Base-by-base conservation (phyloP, 2,329 filamentous ascomycete genomes). In the Cytospora paraplurivora region DNA sequence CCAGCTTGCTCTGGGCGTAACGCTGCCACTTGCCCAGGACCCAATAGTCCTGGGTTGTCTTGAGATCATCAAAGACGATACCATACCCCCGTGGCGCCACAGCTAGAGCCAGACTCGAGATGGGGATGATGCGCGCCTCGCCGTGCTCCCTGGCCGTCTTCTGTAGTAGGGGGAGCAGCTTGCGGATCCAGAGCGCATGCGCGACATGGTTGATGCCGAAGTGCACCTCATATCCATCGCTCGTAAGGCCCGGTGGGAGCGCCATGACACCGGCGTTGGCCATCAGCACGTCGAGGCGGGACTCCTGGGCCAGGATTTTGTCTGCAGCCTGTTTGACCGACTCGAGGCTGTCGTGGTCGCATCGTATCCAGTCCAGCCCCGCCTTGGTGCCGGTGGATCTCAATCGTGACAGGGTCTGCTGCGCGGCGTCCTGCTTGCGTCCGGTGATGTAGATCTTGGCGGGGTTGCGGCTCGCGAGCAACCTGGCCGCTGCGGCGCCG, bases 121-220 rank as follows among this genome's bases (percentile, higher is more conserved):
- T 44, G n/a, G 47, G 37, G 17, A 64, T 49, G 11, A 64, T 50
- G 15, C 62, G 62, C 7, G 62, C 57, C 33, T 64, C 54, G 10
- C 64, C 66, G 12, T 66, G 53, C 12, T 50, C 10, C 11, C 58
- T 38, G 7, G 70, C 71, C 1, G 75, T 76, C 52, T 71, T 68
- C 17, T 68, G 60, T 0, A 77, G 64, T 1, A 73, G 66, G 2
- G 63, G 59, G 1, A 65, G 59, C 1, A 65, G 51, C 34, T 34
- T 51, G 21, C 73, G 71, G 21, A 72, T 74, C 2, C 80, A 68
- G 2, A 78, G 71, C 6, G 80, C 78, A 55, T 82, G 80, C 4
- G 80, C 79, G 38, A 83, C 67, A 68, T 82, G 78, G 59, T 84
- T 84, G 2, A 76, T 79, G 1, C 76, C 79, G 62, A 83, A 81